Conservation (phyloP, 2,329 filamentous ascomycete species). For the Hypoxylon sp. region DNA sequence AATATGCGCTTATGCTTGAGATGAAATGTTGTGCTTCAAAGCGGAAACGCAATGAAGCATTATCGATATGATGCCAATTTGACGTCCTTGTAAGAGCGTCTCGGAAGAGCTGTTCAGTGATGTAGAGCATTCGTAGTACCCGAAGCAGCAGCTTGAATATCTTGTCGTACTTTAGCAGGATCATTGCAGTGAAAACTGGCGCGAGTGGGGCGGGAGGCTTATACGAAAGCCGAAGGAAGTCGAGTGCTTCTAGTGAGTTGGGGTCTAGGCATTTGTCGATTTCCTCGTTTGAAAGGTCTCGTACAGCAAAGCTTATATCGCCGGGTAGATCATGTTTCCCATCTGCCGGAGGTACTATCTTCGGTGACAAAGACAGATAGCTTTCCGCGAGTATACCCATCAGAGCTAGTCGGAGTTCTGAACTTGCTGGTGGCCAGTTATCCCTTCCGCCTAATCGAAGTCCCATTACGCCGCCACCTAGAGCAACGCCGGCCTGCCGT, state of each 20-base stretch:
- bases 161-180: slow-evolving; percentile 84
- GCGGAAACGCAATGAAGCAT: slow-evolving; percentile 70
- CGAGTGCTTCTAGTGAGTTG: slow-evolving; percentile 86
- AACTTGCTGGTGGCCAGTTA: slow-evolving; percentile 93
- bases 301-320: slow-evolving; percentile 84
- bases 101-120: slow-evolving; percentile 74
- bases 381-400: slow-evolving; percentile 88
- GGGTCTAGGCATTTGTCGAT: slow-evolving; percentile 87
- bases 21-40: slow-evolving; percentile 86
- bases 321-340: slow-evolving; percentile 68
- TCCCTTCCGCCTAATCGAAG: slow-evolving; percentile 84
- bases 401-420: slow-evolving; percentile 88
- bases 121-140: slow-evolving; percentile 82
- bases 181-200: slow-evolving; percentile 77
- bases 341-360: slow-evolving; percentile 50
- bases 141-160: slow-evolving; percentile 86
- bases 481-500: slow-evolving; percentile 75
- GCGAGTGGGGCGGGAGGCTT: slow-evolving; percentile 79
- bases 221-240: slow-evolving; percentile 91
- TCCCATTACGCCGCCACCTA: slow-evolving; percentile 80
- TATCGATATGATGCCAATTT: slow-evolving; percentile 56
- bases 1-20: slow-evolving; percentile 78
- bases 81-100: slow-evolving; percentile 62
- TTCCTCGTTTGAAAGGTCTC: slow-evolving; percentile 82
- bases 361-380: slow-evolving; percentile 59